Conservation (phyloP, 2,329 filamentous ascomycete genomes). For the Penicillium fuscoglaucum region DNA sequence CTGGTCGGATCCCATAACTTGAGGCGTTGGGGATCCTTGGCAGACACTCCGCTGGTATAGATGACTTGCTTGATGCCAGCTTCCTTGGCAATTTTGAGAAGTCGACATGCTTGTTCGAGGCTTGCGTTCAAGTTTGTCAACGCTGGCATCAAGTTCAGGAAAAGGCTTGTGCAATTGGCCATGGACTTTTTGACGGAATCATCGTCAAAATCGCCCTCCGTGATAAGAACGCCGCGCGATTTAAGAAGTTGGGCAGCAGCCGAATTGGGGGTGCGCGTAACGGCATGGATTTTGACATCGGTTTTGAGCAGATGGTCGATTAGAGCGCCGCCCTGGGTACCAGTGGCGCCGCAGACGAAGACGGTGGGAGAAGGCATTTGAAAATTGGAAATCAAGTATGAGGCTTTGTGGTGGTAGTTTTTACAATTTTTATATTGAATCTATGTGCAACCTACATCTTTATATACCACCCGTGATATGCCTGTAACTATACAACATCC, state of each 20-base stretch:
- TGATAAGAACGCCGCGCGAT: constrained; percentile 30
- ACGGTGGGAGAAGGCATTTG: constrained; percentile 20
- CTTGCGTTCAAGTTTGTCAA: constrained; percentile 18
- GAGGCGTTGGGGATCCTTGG: constrained; percentile 29
- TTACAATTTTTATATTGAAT: not conserved
- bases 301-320: constrained; percentile 30
- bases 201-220: constrained; percentile 34
- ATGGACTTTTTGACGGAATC: constrained; percentile 29
- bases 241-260: constrained; percentile 28
- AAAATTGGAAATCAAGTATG: not conserved
- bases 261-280: constrained; percentile 29
- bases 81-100: constrained; percentile 30
- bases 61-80: constrained; percentile 36
- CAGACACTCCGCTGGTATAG: constrained; percentile 31
- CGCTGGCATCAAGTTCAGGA: constrained; percentile 29
- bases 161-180: constrained; percentile 32
- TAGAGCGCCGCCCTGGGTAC: constrained; percentile 34
- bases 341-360: constrained; percentile 35
- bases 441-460: not conserved
- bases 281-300: constrained; percentile 34
- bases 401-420: not conserved
- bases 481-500: not conserved
- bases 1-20: constrained; percentile 29
- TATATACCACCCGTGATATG: not conserved
- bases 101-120: constrained; percentile 28